Evolutionary conservation across 108 stramenopile genomes (phyloP).

Genomic region (Cyclotella choctawhatcheeana): DNA sequence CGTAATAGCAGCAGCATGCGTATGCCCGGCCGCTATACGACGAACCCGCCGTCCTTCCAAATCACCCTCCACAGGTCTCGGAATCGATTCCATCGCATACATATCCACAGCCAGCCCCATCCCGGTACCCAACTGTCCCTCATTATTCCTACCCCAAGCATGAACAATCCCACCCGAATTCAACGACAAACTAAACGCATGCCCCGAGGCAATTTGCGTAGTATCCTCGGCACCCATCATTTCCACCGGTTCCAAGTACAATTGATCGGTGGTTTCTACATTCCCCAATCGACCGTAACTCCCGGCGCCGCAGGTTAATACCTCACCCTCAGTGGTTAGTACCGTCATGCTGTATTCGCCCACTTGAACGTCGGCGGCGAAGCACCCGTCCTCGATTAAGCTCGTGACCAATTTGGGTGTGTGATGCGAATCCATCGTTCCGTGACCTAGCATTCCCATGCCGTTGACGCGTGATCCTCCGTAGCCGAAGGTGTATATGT

Average conservation of each 20-base stretch:
- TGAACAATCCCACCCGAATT: constrained; percentile 72
- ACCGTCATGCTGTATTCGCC: constrained; percentile 85
- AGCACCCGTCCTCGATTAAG: constrained; percentile 81
- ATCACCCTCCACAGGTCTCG: constrained; percentile 72
- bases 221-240: constrained; percentile 59
- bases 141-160: constrained; percentile 87
- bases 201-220: constrained; percentile 68
- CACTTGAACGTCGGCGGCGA: constrained; percentile 66
- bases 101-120: constrained; percentile 86
- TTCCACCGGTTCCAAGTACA: constrained; percentile 87
- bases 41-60: constrained; percentile 72
- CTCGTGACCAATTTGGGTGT: constrained; percentile 73
- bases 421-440: constrained; percentile 56
- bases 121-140: constrained; percentile 88
- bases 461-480: constrained; percentile 70
- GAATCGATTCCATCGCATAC: constrained; percentile 87
- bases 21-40: constrained; percentile 77
- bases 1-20: constrained; percentile 89
- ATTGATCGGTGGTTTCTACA: constrained; percentile 77
- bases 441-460: constrained; percentile 79
- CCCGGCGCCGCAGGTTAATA: constrained; percentile 76
- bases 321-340: constrained; percentile 86
- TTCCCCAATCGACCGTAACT: constrained; percentile 85
- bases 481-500: constrained; percentile 81
- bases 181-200: constrained; percentile 81